Evolutionary conservation across 164 flowering plant species (phyloP).

Genomic region (Paratinospora sagittata): DNA sequence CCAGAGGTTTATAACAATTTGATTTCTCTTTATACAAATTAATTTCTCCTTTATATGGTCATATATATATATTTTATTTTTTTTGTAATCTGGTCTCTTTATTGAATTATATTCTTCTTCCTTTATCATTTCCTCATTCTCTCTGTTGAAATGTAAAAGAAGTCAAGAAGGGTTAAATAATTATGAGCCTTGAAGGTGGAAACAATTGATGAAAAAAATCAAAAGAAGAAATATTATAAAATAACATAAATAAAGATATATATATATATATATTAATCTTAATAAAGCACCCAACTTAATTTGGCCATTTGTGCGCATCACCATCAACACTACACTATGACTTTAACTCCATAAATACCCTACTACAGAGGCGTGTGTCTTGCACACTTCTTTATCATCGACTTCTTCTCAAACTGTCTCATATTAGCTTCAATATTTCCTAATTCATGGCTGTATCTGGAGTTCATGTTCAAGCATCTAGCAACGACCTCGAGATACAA

Average conservation of each 20-base stretch:
- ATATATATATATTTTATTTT: too few relatives aligned
- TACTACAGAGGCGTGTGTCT: constrained; percentile 11
- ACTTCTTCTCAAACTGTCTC: too few relatives aligned
- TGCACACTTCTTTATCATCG: constrained; percentile 8
- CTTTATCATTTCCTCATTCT: too few relatives aligned
- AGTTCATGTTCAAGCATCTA: not conserved
- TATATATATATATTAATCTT: not conserved
- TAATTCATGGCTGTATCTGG: constrained; percentile 11
- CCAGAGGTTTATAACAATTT: too few relatives aligned
- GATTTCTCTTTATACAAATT: too few relatives aligned
- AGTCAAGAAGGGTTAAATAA: not conserved
- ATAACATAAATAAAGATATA: not conserved
- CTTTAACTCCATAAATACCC: not conserved
- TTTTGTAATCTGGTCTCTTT: too few relatives aligned
- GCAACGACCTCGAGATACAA: not conserved
- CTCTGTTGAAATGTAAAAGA: not conserved
- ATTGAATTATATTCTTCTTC: too few relatives aligned
- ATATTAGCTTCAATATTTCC: too few relatives aligned
- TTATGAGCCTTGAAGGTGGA: not conserved
- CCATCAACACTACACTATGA: not conserved
- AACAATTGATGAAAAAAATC: not conserved
- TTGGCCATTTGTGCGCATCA: not conserved
- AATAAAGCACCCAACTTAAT: not conserved
- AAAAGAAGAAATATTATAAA: not conserved
- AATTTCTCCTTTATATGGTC: too few relatives aligned